These are phyloP conservation scores for Neurospora sp. DNA, from an alignment of 2,329 filamentous ascomycete species.

Conservation along the genomic window DNA sequence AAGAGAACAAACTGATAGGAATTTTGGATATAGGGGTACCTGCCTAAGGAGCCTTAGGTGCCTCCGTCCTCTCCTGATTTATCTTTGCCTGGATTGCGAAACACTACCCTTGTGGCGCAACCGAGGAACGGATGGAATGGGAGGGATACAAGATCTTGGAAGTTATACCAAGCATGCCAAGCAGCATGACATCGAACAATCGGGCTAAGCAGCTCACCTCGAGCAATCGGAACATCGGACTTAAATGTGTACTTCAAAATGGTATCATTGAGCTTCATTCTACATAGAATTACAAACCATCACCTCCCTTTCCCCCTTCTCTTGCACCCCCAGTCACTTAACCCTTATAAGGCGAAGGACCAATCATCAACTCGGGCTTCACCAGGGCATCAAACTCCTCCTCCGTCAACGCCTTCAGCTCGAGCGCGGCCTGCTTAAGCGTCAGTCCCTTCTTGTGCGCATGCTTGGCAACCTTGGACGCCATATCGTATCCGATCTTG, in stretches of 20 bases:
- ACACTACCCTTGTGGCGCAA: too few relatives aligned
- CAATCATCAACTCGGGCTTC: constrained; percentile 89
- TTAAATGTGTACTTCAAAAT: not conserved
- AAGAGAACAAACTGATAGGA: too few relatives aligned
- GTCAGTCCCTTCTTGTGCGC: constrained; percentile 97
- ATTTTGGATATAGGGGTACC: too few relatives aligned
- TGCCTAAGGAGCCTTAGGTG: too few relatives aligned
- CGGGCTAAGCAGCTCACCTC: too few relatives aligned
- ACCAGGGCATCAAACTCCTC: constrained; percentile 88
- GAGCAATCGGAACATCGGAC: too few relatives aligned
- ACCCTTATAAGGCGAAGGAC: constrained; percentile 56
- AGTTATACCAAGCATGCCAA: too few relatives aligned
- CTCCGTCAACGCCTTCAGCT: constrained; percentile 78
- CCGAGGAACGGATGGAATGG: too few relatives aligned
- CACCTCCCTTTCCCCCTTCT: not conserved
- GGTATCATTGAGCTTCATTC: not conserved
- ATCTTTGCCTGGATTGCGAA: too few relatives aligned
- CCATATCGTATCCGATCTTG: constrained; percentile 96
- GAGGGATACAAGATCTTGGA: too few relatives aligned
- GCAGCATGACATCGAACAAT: too few relatives aligned
- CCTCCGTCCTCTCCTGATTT: too few relatives aligned
- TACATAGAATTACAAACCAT: not conserved
- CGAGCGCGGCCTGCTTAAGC: constrained; percentile 86
- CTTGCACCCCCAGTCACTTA: constrained; percentile 19
- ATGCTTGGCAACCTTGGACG: constrained; percentile 94